These are phyloP conservation scores for Trichoderma asperelloides DNA, from an alignment of 495 filamentous ascomycete species.

Conservation along the genomic window DNA sequence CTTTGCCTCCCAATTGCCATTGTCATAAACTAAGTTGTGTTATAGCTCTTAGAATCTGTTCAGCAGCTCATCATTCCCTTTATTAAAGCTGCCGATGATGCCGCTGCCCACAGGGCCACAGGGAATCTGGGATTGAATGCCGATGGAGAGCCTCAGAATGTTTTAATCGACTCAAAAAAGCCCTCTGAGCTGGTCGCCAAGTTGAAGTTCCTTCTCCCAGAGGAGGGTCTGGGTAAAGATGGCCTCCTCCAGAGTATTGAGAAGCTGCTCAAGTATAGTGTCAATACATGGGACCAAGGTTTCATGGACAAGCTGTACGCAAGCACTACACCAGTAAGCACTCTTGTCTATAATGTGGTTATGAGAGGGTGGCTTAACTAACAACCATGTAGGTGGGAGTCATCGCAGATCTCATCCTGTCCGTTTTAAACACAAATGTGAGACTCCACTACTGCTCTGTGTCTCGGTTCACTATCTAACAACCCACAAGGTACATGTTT, in stretches of 20 bases:
- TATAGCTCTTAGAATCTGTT: constrained; percentile 63
- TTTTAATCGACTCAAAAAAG: constrained; percentile 59
- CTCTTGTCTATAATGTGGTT: neutral
- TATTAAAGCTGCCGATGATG: constrained; percentile 65
- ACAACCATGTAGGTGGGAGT: constrained; percentile 52
- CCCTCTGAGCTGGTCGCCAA: constrained; percentile 60
- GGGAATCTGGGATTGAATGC: constrained; percentile 41
- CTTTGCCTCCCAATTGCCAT: neutral
- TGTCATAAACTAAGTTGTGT: neutral
- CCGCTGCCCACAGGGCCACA: constrained; percentile 38
- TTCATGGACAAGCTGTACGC: constrained; percentile 91
- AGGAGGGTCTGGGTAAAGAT: constrained; percentile 54
- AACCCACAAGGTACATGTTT: constrained; percentile 56
- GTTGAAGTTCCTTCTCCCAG: constrained; percentile 58
- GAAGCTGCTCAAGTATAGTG: constrained; percentile 66
- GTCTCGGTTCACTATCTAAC: constrained; percentile 11
- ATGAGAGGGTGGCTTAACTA: neutral
- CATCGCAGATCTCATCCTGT: constrained; percentile 71
- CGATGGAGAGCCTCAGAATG: constrained; percentile 40
- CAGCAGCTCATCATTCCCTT: constrained; percentile 70
- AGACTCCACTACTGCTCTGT: constrained; percentile 13
- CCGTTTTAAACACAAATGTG: constrained; percentile 80
- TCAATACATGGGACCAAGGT: constrained; percentile 95
- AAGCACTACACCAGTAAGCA: constrained; percentile 62
- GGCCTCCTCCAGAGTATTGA: constrained; percentile 58